Evolutionary conservation across 2,329 filamentous ascomycete species (phyloP), one percentile per base, ranked within the genome.

Genomic region (Hypomyces perniciosus): DNA sequence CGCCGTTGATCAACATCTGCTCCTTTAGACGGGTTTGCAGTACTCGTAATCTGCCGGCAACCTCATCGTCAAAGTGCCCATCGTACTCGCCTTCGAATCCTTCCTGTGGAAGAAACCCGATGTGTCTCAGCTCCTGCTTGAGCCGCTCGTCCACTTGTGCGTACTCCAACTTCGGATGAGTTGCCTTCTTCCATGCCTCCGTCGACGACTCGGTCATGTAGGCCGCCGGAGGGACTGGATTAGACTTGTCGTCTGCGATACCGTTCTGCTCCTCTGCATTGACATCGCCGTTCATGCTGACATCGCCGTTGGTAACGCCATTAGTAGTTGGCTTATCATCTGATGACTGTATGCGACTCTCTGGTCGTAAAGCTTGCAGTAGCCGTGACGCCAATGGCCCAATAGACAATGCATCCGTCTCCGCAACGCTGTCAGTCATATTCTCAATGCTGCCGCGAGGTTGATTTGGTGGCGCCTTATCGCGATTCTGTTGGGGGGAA

Each of bases 31-130:
- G 85, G 47, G 80, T 77, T 64, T 99, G 93, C 2, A 99, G 77
- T 27, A 90, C 82, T 8, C 93, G 90, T 26, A 99, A 74, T 20
- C 93, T 87, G 44, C 89, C 91, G 6, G 91, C 89, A 37, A 99
- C 88, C 66, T 96, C 92, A 65, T 99, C 93, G 64, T 99, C 93
- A 59, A 84, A 90, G 66, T 95, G 89, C 1, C 84, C 86, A 61
- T 95, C 89, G 68, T 91, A 97, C 57, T 96, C 88, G 8, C 87
- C 84, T 34, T 77, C 74, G 40, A 75, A 74, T 28, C 68, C 68
- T 46, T 89, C 86, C 4, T 78, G 73, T 0, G 87, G 83, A 12
- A 97, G 75, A 61, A 99, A 88, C 8, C 93, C 93, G 54, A 96
- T 89, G 68, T 96, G 88, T 10, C 87, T 84, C 13, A 99, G 79